phyloP scores from a whole-genome alignment of 352 stramenopile species.

The Aphanomyces invadans region DNA sequence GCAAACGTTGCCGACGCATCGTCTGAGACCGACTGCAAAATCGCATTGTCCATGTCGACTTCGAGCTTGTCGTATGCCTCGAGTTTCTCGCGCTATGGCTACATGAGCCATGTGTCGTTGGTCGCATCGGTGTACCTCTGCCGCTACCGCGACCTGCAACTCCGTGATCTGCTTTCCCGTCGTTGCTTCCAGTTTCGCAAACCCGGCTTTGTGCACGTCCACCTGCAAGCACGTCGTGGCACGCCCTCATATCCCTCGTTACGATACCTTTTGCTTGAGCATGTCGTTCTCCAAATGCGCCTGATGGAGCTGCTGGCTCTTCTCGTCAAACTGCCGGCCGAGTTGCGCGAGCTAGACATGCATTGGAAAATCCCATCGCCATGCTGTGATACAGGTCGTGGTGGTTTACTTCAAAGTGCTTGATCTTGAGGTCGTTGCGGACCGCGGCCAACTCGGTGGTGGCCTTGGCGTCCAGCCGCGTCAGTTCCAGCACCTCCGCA shows the following conservation, averaged over 20 bases:
- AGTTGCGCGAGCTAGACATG: slow-evolving; percentile 51
- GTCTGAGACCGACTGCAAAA: slow-evolving; percentile 51
- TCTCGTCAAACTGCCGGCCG: slow-evolving; percentile 52
- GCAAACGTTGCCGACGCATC: slow-evolving; percentile 53
- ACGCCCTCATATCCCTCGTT: not conserved
- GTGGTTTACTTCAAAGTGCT: slow-evolving; percentile 52
- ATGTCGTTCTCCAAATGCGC: slow-evolving; percentile 48
- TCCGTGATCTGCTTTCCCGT: slow-evolving; percentile 54
- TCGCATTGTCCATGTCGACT: slow-evolving; percentile 57
- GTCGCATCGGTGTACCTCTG: slow-evolving; percentile 33
- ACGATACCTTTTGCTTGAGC: slow-evolving; percentile 54
- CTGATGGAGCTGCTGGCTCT: slow-evolving; percentile 31
- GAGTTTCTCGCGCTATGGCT: slow-evolving; percentile 40
- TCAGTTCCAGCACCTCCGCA: slow-evolving; percentile 42
- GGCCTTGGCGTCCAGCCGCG: slow-evolving; percentile 45
- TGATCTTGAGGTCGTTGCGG: slow-evolving; percentile 71
- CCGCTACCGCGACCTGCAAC: slow-evolving; percentile 44
- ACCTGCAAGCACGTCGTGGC: slow-evolving; percentile 29
- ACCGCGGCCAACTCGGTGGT: slow-evolving; percentile 38
- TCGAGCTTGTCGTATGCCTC: slow-evolving; percentile 70
- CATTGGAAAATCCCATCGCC: not conserved
- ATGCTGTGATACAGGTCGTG: not conserved
- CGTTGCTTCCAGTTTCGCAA: slow-evolving; percentile 52
- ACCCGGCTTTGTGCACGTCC: slow-evolving; percentile 60
- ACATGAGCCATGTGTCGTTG: not conserved